Conservation (phyloP, 176 grass and related monocot species). For the Oryza rufipogon region DNA sequence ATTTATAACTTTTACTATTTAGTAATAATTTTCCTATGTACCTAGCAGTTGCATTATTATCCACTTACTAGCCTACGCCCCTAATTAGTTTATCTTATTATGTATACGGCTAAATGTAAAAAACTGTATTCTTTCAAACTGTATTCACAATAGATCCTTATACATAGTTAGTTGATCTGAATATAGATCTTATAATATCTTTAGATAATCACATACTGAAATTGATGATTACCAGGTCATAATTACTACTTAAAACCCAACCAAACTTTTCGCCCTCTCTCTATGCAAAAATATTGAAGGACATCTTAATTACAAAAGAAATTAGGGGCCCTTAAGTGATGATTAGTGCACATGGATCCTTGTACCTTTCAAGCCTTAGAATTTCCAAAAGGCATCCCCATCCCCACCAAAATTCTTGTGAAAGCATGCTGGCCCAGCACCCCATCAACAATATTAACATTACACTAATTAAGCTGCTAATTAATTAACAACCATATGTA, state of each 20-base stretch:
- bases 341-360: conserved; percentile 58
- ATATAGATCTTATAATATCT: too few relatives aligned
- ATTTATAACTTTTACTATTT: too few relatives aligned
- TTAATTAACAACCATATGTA: background rate
- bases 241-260: background rate
- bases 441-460: conserved; percentile 17
- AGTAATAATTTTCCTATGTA: too few relatives aligned
- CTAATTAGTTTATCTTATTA: too few relatives aligned
- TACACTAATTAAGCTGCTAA: background rate
- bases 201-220: background rate
- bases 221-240: background rate
- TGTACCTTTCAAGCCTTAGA: conserved; percentile 44
- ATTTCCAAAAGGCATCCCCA: conserved; percentile 42
- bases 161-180: too few relatives aligned
- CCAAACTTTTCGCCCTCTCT: background rate
- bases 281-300: background rate
- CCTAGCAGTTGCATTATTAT: too few relatives aligned
- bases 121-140: too few relatives aligned
- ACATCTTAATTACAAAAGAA: conserved; percentile 3
- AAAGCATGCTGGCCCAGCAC: conserved; percentile 32
- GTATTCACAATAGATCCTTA: too few relatives aligned
- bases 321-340: conserved; percentile 30
- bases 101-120: too few relatives aligned
- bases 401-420: conserved; percentile 22
- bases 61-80: too few relatives aligned